Conservation (phyloP, 108 stramenopile species). For the Cyclotella cryptica region DNA sequence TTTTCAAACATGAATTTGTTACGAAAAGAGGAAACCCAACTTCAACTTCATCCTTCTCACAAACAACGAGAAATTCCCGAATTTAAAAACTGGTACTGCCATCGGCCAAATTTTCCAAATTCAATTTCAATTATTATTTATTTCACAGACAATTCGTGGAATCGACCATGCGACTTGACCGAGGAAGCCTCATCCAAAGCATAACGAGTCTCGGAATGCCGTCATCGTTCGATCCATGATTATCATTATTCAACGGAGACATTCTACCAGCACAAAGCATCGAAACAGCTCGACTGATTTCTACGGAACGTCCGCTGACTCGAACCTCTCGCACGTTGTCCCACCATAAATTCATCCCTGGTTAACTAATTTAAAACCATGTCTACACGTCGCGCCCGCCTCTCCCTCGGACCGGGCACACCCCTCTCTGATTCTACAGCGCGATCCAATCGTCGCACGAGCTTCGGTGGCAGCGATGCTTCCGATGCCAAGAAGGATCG, state of each 20-base stretch:
- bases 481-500: constrained; percentile 53
- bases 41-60: too few relatives aligned
- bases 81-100: constrained; percentile 1
- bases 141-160: not conserved
- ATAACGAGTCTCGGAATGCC: not conserved
- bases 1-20: too few relatives aligned
- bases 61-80: not conserved
- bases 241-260: not conserved
- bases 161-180: not conserved
- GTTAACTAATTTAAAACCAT: not conserved
- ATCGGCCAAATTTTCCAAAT: constrained; percentile 1
- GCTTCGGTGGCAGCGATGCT: constrained; percentile 23
- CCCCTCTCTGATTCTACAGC: constrained; percentile 30
- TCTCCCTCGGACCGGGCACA: constrained; percentile 5
- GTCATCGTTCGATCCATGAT: not conserved
- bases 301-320: too few relatives aligned
- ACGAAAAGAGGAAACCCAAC: too few relatives aligned
- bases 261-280: too few relatives aligned
- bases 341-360: not conserved
- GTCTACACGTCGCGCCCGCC: not conserved
- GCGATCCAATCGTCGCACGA: constrained; percentile 42
- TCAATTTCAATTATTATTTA: not conserved
- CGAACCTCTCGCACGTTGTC: too few relatives aligned
- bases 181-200: not conserved
- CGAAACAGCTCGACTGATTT: too few relatives aligned